Conservation (phyloP, 257 asterid genomes). For the Penstemon newberryi region DNA sequence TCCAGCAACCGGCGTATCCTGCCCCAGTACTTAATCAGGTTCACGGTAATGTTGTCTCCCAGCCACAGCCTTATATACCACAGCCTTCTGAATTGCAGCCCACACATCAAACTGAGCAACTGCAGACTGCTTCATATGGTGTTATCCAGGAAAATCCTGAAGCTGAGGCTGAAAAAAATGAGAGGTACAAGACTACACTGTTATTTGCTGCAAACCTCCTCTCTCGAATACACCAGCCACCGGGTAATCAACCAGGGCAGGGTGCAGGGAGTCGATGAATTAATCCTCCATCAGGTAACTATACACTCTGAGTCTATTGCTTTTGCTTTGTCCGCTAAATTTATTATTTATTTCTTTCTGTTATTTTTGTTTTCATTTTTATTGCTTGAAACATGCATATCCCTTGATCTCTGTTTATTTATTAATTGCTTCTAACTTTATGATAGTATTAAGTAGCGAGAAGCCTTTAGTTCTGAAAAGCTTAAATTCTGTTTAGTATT, state of each 20-base stretch:
- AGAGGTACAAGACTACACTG: conserved; percentile 82
- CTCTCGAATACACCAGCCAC: conserved; percentile 71
- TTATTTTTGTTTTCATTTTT: not conserved
- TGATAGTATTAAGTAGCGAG: conserved; percentile 21
- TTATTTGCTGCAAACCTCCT: conserved; percentile 90
- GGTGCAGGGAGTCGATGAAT: conserved; percentile 67
- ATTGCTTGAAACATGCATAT: conserved; percentile 25
- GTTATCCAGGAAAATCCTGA: conserved; percentile 59
- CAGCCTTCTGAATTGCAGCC: conserved; percentile 43
- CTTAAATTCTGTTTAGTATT: conserved; percentile 7
- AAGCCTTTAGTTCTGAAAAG: conserved; percentile 4
- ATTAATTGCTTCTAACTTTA: conserved; percentile 25
- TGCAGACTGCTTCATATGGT: conserved; percentile 56
- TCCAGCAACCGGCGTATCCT: conserved; percentile 57
- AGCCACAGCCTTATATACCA: conserved; percentile 47
- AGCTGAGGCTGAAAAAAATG: conserved; percentile 84
- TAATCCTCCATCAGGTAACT: conserved; percentile 60
- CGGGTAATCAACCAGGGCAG: conserved; percentile 63
- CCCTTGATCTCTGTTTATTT: conserved; percentile 9
- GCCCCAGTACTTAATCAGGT: conserved; percentile 46
- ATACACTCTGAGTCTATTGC: conserved; percentile 3
- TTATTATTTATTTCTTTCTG: not conserved
- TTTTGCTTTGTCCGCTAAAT: not conserved
- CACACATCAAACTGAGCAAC: conserved; percentile 53
- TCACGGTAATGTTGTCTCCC: conserved; percentile 43